Conservation (phyloP, 2,329 filamentous ascomycete species). For the Penicillium sp. region DNA sequence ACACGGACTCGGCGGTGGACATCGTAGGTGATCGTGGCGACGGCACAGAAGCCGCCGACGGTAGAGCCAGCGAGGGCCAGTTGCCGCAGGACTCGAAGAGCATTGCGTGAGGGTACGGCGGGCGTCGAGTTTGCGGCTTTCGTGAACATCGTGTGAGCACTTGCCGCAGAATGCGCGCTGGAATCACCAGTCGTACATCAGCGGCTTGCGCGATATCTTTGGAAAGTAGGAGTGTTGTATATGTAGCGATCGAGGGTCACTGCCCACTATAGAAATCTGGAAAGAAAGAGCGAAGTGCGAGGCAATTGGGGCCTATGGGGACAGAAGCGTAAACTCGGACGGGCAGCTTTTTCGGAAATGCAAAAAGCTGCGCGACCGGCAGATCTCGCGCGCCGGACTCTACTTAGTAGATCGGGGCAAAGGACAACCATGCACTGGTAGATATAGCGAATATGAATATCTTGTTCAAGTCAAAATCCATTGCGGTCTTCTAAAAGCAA, state of each 20-base stretch:
- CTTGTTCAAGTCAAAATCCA: no score
- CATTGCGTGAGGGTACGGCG: constrained; percentile 45
- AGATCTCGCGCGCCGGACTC: no score
- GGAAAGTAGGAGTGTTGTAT: background rate
- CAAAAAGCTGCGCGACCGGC: constrained; percentile 16
- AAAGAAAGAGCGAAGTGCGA: no score
- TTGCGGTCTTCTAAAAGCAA: no score
- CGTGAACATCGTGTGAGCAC: constrained; percentile 31
- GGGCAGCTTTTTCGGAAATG: constrained; percentile 21
- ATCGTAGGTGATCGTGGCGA: constrained; percentile 44
- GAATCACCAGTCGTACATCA: constrained; percentile 21
- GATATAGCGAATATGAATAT: no score
- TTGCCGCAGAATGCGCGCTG: constrained; percentile 29
- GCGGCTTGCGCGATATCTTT: constrained; percentile 4
- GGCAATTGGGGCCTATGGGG: constrained; percentile 9
- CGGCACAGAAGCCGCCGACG: constrained; percentile 41
- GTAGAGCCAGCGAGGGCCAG: constrained; percentile 38
- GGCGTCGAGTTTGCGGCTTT: constrained; percentile 31
- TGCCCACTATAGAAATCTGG: no score
- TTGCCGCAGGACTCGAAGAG: constrained; percentile 41
- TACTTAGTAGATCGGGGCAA: no score
- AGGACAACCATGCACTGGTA: no score
- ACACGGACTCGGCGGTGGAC: constrained; percentile 40
- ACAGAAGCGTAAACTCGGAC: constrained; percentile 16
- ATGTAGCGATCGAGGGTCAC: background rate